Conservation (phyloP, 805 yeast species). For the Wickerhamomyces silvicola region DNA sequence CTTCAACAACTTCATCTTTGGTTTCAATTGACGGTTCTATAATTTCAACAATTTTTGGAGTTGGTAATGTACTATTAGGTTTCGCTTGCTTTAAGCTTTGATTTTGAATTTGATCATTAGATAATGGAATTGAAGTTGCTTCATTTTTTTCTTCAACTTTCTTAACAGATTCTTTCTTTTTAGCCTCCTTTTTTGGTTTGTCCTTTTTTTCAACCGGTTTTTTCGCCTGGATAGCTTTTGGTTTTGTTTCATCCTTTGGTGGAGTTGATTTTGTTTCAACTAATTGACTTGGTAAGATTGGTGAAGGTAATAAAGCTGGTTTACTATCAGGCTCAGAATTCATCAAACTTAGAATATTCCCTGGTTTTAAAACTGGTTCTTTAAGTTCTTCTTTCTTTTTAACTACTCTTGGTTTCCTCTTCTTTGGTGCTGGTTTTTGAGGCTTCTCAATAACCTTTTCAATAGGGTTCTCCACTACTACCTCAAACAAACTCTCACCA, state of each 20-base stretch:
- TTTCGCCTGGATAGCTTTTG: constrained; percentile 1
- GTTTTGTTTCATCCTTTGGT: constrained; percentile 2
- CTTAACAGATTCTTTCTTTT: constrained; percentile 1
- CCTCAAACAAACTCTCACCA: too few species aligned
- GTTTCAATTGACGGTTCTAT: constrained; percentile 2
- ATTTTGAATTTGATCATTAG: constrained; percentile 16
- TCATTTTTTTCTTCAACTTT: constrained; percentile 3
- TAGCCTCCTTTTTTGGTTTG: constrained; percentile 1
- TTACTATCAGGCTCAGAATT: not conserved
- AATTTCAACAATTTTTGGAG: constrained; percentile 15
- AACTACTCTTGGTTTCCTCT: constrained; percentile 3
- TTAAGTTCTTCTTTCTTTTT: constrained; percentile 2
- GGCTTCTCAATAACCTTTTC: not conserved
- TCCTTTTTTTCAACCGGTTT: constrained; percentile 1
- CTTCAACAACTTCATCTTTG: constrained; percentile 6
- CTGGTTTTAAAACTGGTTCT: not conserved
- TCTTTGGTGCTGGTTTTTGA: constrained; percentile 1
- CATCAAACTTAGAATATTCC: not conserved
- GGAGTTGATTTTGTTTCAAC: not conserved
- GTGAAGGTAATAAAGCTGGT: not conserved
- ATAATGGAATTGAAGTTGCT: constrained; percentile 4
- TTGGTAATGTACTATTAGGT: constrained; percentile 12
- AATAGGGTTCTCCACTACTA: too few species aligned
- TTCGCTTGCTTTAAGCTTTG: constrained; percentile 15
- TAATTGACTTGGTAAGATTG: too few species aligned